A percentile compares a stretch with the other conserved stretches of the same genome.
These are phyloP conservation scores for Hypholoma sublateritium DNA, from an alignment of 768 basidiomycete genomes.

Conservation along the genomic window DNA sequence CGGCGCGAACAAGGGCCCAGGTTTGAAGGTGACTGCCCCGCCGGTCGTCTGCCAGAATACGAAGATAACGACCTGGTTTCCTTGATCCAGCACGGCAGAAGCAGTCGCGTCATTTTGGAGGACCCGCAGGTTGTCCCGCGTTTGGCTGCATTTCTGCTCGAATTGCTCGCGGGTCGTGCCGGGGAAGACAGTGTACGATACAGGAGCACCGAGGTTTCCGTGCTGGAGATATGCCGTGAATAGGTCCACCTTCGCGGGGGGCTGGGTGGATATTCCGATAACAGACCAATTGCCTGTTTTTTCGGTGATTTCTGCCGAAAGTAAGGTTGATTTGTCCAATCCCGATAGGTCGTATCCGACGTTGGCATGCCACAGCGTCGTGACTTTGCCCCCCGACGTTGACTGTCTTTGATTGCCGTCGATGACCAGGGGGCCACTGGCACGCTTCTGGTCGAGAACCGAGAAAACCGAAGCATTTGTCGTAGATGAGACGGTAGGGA, in stretches of 20 bases:
- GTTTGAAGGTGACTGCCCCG: constrained; percentile 40
- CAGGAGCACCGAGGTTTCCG: constrained; percentile 27
- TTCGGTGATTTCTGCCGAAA: constrained; percentile 41
- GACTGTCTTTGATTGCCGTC: constrained; percentile 28
- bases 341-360: constrained; percentile 58
- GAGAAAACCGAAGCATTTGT: constrained; percentile 51
- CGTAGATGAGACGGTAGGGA: constrained; percentile 48
- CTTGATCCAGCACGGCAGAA: constrained; percentile 50
- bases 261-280: constrained; percentile 63
- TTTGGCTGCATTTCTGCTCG: constrained; percentile 29
- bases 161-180: constrained; percentile 42
- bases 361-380: constrained; percentile 61
- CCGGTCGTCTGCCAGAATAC: constrained; percentile 57
- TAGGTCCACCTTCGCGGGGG: constrained; percentile 56
- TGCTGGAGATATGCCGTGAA: constrained; percentile 65
- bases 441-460: constrained; percentile 66
- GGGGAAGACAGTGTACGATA: constrained; percentile 60
- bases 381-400: constrained; percentile 14
- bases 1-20: constrained; percentile 14
- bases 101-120: constrained; percentile 47
- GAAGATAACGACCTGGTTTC: constrained; percentile 40
- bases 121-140: constrained; percentile 27
- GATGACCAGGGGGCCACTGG: constrained; percentile 41
- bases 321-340: constrained; percentile 31
- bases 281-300: constrained; percentile 59